phyloP scores from a whole-genome alignment of 345 rosid genomes.

The Gossypium turneri region DNA sequence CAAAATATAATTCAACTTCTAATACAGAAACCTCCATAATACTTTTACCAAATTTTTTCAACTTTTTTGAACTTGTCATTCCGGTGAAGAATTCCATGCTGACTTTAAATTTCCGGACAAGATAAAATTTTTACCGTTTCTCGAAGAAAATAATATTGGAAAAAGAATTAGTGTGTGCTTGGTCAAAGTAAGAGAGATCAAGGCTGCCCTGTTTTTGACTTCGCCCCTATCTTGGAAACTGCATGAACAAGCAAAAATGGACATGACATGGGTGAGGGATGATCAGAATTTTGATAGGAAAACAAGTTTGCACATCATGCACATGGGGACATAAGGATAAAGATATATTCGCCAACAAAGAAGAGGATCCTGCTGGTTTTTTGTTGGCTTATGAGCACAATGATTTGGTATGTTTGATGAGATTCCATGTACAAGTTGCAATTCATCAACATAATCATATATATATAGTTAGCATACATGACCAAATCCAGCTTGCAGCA shows the following conservation, averaged over 20 bases:
- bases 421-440: conserved; percentile 2
- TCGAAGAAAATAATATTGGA: too few species aligned
- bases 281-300: conserved; percentile 13
- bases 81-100: too few species aligned
- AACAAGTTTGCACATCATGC: conserved; percentile 6
- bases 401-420: conserved; percentile 13
- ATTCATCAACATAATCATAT: conserved; percentile 13
- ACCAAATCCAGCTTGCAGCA: conserved; percentile 2
- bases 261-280: background rate
- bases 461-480: conserved; percentile 8
- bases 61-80: too few species aligned
- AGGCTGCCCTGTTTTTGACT: too few species aligned
- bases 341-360: conserved; percentile 2
- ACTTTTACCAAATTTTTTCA: fast-evolving
- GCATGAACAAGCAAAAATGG: background rate
- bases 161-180: too few species aligned
- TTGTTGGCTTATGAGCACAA: conserved; percentile 15
- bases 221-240: background rate
- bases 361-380: conserved; percentile 13
- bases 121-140: too few species aligned
- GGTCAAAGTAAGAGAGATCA: too few species aligned
- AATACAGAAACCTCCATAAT: too few species aligned
- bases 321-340: conserved; percentile 10
- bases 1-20: too few species aligned
- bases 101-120: too few species aligned